phyloP scores from a whole-genome alignment of 2,329 filamentous ascomycete species.

The Paracamarosporium sp. region DNA sequence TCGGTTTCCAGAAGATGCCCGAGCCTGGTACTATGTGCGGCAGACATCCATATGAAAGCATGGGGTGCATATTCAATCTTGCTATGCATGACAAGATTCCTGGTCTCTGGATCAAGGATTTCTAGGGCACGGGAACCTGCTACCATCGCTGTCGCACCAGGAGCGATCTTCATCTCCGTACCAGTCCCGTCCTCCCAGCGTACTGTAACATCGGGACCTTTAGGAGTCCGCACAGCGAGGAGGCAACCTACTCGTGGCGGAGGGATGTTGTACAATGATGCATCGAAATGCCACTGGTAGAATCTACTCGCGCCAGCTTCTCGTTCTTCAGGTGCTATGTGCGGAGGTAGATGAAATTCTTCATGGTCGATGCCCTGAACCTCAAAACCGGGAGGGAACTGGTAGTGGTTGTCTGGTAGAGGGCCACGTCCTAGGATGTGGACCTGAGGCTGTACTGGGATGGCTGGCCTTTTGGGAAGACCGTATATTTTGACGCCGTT shows the following conservation, averaged over 20 bases:
- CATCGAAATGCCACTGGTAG: constrained; percentile 18
- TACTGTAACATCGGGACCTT: constrained; percentile 43
- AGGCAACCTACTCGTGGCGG: constrained; percentile 12
- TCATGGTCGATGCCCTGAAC: constrained; percentile 19
- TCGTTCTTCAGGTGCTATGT: constrained; percentile 13
- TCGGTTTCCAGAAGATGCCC: constrained; percentile 16
- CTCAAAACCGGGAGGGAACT: constrained; percentile 18
- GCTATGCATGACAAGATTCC: constrained; percentile 48
- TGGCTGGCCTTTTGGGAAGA: constrained; percentile 16
- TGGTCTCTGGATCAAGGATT: constrained; percentile 50
- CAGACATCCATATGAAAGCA: constrained; percentile 45
- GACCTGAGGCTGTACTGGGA: constrained; percentile 17
- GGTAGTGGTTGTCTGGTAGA: constrained; percentile 14
- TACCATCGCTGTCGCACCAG: constrained; percentile 53
- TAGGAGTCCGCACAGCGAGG: constrained; percentile 28
- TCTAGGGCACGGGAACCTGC: constrained; percentile 51
- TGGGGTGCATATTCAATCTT: constrained; percentile 56
- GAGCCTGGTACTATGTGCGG: constrained; percentile 12
- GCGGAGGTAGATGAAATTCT: constrained; percentile 18
- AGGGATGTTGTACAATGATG: constrained; percentile 11
- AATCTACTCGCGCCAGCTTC: constrained; percentile 15
- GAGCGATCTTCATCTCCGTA: constrained; percentile 50
- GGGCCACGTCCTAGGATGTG: constrained; percentile 18
- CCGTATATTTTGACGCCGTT: constrained; percentile 16
- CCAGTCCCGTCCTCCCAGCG: constrained; percentile 53